Evolutionary conservation across 768 basidiomycete genomes (phyloP).

Genomic region (Udeniomyces megalosporus): DNA sequence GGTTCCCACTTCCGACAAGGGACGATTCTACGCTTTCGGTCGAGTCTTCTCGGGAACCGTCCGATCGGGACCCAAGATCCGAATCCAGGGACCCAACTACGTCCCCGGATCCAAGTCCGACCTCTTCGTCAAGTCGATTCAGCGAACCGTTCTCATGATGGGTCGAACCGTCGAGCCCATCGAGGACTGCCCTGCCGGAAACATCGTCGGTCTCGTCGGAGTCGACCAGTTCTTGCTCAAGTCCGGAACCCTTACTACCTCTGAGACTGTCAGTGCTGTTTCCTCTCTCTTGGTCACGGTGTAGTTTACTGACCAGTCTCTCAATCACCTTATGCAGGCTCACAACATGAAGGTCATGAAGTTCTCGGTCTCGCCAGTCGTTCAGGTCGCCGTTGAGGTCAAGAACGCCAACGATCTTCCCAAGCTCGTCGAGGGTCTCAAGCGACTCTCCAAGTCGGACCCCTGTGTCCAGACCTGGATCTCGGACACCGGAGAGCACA

Average conservation of each 20-base stretch:
- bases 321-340: slow-evolving; percentile 32
- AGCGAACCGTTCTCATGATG: slow-evolving; percentile 99
- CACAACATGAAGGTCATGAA: slow-evolving; percentile 99
- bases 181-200: slow-evolving; percentile 96
- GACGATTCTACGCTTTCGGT: slow-evolving; percentile 99
- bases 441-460: slow-evolving; percentile 98
- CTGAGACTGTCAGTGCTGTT: slow-evolving; percentile 46
- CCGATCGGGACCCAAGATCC: slow-evolving; percentile 90
- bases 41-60: slow-evolving; percentile 99
- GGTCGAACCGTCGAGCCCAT: slow-evolving; percentile 96
- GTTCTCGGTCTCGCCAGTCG: slow-evolving; percentile 99
- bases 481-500: slow-evolving; percentile 82
- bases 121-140: slow-evolving; percentile 91
- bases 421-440: slow-evolving; percentile 99
- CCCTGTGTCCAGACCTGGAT: slow-evolving; percentile 98
- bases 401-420: slow-evolving; percentile 98
- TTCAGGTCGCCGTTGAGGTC: slow-evolving; percentile 96
- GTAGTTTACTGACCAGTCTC: not conserved
- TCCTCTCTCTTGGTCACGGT: not conserved
- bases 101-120: slow-evolving; percentile 97
- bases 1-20: slow-evolving; percentile 99
- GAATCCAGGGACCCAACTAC: slow-evolving; percentile 99
- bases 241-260: slow-evolving; percentile 91
- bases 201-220: slow-evolving; percentile 98
- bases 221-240: slow-evolving; percentile 99